Conservation (phyloP, 2,329 filamentous ascomycete genomes). For the Aspergillus pseudoviridinutans region DNA sequence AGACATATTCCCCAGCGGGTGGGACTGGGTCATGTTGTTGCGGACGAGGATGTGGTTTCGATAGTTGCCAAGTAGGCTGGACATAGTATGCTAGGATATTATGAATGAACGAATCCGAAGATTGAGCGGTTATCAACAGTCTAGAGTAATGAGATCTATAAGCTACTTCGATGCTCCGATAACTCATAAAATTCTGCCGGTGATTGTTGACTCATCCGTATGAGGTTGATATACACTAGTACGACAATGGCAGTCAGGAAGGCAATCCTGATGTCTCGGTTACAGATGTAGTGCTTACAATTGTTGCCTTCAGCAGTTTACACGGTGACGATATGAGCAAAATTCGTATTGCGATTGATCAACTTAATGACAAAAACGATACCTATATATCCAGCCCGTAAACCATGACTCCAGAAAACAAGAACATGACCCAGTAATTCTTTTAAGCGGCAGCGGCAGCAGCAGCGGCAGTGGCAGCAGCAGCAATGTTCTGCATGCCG, state of each 20-base stretch:
- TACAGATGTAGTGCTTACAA: not conserved
- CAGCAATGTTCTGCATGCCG: slow-evolving; percentile 45
- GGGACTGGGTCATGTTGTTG: slow-evolving; percentile 74
- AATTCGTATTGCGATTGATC: slow-evolving; percentile 4
- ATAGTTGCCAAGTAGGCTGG: slow-evolving; percentile 51
- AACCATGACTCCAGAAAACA: slow-evolving; percentile 10
- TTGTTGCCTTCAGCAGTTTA: not conserved
- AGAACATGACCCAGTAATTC: slow-evolving; percentile 1
- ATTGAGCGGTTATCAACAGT: not conserved
- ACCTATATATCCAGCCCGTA: slow-evolving; percentile 8
- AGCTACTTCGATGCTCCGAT: too few species aligned
- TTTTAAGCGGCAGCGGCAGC: slow-evolving; percentile 16
- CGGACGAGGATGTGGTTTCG: slow-evolving; percentile 65
- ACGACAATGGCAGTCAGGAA: too few species aligned
- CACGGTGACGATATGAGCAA: not conserved
- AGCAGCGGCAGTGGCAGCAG: slow-evolving; percentile 23
- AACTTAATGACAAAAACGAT: slow-evolving; percentile 9
- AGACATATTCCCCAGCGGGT: slow-evolving; percentile 92
- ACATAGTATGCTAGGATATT: not conserved
- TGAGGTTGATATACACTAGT: too few species aligned
- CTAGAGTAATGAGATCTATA: too few species aligned
- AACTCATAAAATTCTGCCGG: too few species aligned
- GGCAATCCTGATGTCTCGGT: too few species aligned
- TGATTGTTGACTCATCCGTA: too few species aligned
- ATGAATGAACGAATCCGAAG: not conserved